A percentile compares a stretch with the other conserved stretches of the same genome.
These are phyloP conservation scores for Paramecium sonneborni DNA, from an alignment of 73 alveolate genomes.

Conservation along the genomic window DNA sequence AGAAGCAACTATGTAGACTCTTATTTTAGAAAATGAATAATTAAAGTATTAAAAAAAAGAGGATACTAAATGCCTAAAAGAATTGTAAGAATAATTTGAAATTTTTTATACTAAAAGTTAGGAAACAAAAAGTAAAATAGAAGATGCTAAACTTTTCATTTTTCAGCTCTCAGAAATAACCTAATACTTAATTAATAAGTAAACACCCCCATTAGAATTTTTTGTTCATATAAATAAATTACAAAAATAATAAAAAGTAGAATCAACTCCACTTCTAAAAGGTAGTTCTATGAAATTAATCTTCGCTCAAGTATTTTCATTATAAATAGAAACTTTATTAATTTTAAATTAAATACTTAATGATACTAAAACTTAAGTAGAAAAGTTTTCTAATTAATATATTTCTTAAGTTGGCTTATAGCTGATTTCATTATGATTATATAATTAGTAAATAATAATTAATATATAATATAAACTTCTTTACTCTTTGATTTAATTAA, in stretches of 20 bases:
- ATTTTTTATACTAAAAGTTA: background rate
- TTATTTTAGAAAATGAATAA: slow-evolving; percentile 14
- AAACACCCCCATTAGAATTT: background rate
- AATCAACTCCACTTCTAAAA: background rate
- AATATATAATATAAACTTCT: too few relatives aligned
- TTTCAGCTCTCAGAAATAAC: background rate
- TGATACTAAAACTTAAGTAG: background rate
- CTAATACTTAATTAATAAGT: background rate
- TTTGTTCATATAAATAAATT: slow-evolving; percentile 2
- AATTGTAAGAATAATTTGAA: background rate
- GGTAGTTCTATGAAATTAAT: background rate
- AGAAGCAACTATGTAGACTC: background rate
- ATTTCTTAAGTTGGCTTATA: slow-evolving; percentile 16
- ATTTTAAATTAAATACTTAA: background rate
- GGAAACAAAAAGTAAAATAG: background rate
- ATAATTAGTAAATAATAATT: background rate
- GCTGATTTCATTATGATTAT: slow-evolving; percentile 5
- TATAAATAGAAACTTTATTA: background rate
- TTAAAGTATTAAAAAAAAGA: background rate
- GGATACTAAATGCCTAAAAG: background rate
- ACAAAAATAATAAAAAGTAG: background rate
- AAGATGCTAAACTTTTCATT: background rate
- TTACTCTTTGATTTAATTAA: too few relatives aligned
- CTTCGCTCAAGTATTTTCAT: background rate
- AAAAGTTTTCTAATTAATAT: background rate